A percentile compares a stretch with the other conserved stretches of the same genome.
These are phyloP conservation scores for Olyra latifolia DNA, from an alignment of 176 grass and related monocot species.

Conservation along the genomic window DNA sequence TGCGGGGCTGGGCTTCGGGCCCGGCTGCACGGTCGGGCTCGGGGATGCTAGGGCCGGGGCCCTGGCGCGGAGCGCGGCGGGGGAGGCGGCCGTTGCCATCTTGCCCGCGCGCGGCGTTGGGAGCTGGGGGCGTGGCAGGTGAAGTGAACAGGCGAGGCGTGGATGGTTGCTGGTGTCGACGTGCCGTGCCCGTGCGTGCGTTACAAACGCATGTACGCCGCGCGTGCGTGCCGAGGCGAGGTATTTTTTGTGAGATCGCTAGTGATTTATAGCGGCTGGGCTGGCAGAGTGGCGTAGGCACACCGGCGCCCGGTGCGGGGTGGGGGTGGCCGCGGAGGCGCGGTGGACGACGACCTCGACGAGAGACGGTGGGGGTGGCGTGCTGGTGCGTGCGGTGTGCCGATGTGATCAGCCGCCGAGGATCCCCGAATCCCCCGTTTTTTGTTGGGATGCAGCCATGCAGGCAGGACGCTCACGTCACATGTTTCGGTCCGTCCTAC, in stretches of 20 bases:
- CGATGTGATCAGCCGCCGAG: background rate
- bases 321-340: background rate
- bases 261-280: constrained; percentile 21
- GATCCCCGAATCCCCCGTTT: background rate
- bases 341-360: background rate
- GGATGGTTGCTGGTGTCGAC: background rate
- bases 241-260: background rate
- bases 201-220: background rate
- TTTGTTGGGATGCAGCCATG: background rate
- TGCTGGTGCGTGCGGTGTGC: background rate
- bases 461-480: background rate
- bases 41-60: background rate
- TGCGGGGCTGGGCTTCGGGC: constrained; percentile 18
- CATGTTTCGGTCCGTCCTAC: background rate
- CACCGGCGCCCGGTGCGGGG: constrained; percentile 14
- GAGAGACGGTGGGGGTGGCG: background rate
- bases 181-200: background rate
- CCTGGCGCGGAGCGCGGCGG: constrained; percentile 33
- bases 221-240: background rate
- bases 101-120: background rate
- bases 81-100: constrained; percentile 60
- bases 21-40: constrained; percentile 6
- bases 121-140: background rate
- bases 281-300: constrained; percentile 1
- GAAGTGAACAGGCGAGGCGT: background rate